A percentile compares a stretch with the other conserved stretches of the same genome.
Evolutionary conservation across 2,329 filamentous ascomycete genomes (phyloP).

Genomic region (Colletotrichum orchidophilum): DNA sequence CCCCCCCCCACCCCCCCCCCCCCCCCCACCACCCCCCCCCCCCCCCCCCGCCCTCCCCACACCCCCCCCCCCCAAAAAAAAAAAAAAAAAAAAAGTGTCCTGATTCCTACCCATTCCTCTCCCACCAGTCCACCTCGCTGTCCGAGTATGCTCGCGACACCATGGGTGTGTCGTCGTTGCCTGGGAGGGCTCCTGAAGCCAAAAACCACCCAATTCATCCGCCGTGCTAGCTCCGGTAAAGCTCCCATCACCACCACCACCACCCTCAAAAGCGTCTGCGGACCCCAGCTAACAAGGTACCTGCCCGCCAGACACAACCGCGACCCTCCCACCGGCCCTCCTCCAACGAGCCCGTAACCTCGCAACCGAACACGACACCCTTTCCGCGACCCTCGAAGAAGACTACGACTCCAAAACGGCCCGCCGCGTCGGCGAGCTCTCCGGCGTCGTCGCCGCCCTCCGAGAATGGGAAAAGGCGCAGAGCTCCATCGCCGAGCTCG

Average conservation of each 20-base stretch:
- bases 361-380: conserved; percentile 64
- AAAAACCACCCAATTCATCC: conserved; percentile 43
- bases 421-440: conserved; percentile 69
- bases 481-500: conserved; percentile 63
- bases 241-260: background rate
- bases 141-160: conserved; percentile 49
- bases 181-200: conserved; percentile 47
- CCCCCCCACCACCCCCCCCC: too few relatives aligned
- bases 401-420: conserved; percentile 67
- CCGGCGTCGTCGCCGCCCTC: conserved; percentile 65
- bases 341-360: conserved; percentile 68
- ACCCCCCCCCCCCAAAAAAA: too few relatives aligned
- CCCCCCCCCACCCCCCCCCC: too few relatives aligned
- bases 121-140: background rate
- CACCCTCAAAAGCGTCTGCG: background rate
- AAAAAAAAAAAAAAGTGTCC: background rate
- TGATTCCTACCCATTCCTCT: background rate
- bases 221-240: conserved; percentile 53
- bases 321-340: conserved; percentile 60
- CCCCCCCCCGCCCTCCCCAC: too few relatives aligned
- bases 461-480: conserved; percentile 66
- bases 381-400: conserved; percentile 60
- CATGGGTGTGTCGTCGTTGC: conserved; percentile 64
- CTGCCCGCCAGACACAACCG: conserved; percentile 39
- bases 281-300: background rate